These are phyloP conservation scores for Dioszegia aurantiaca DNA, from an alignment of 768 basidiomycete genomes.

Conservation along the genomic window DNA sequence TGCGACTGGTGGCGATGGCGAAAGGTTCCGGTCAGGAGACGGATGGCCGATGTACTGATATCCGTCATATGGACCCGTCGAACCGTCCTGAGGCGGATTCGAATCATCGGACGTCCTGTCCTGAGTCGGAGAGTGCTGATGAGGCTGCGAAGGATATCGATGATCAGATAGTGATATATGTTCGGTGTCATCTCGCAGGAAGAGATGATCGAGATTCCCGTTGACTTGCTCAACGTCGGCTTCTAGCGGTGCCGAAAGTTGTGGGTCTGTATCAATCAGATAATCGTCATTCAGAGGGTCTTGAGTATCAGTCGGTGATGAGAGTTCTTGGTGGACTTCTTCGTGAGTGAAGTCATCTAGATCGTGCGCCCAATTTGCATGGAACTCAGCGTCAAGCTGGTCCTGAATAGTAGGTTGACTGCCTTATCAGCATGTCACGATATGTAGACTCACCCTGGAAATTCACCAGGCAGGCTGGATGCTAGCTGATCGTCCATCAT, in stretches of 20 bases:
- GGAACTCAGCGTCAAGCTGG: too few species aligned
- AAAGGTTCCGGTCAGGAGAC: not conserved
- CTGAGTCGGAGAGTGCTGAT: not conserved
- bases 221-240: too few species aligned
- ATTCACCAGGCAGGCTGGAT: not conserved
- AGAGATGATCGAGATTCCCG: too few species aligned
- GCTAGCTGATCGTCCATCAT: not conserved
- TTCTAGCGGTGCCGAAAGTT: too few species aligned
- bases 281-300: too few species aligned
- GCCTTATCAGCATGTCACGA: not conserved
- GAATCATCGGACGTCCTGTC: not conserved
- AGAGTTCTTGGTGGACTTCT: too few species aligned
- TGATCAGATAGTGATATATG: too few species aligned
- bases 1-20: not conserved
- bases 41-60: not conserved
- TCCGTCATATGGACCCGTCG: constrained; percentile 1
- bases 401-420: not conserved
- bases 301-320: too few species aligned
- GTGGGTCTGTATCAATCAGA: constrained; percentile 3
- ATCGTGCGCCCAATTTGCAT: too few species aligned
- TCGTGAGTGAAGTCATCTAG: too few species aligned
- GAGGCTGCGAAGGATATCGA: too few species aligned
- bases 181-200: too few species aligned
- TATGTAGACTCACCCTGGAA: constrained; percentile 1
- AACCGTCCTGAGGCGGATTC: not conserved